Evolutionary conservation across 805 yeast genomes (phyloP).

Genomic region (Wickerhamia fluorescens): DNA sequence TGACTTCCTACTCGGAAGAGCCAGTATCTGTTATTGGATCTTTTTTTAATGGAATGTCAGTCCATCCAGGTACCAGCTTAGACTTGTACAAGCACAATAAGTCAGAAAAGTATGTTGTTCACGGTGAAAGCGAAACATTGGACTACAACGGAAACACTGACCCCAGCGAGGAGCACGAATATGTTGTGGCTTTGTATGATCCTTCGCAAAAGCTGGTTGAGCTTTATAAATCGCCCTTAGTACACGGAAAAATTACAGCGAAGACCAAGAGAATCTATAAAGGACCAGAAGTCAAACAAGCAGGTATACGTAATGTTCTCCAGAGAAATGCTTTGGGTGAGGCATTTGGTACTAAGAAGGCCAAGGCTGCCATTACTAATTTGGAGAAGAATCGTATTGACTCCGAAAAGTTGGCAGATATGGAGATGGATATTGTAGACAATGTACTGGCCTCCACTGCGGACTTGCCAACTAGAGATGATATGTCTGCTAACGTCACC

Average conservation of each 20-base stretch:
- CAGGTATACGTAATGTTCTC: conserved; percentile 40
- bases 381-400: conserved; percentile 81
- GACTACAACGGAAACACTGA: conserved; percentile 60
- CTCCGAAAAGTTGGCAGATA: conserved; percentile 65
- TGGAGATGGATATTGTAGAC: conserved; percentile 77
- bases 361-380: conserved; percentile 82
- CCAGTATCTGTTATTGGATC: conserved; percentile 54
- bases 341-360: conserved; percentile 95
- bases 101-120: conserved; percentile 44
- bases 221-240: conserved; percentile 53
- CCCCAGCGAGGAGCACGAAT: conserved; percentile 36
- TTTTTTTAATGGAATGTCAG: conserved; percentile 71
- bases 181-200: conserved; percentile 75
- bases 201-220: conserved; percentile 57
- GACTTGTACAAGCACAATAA: conserved; percentile 51
- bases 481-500: conserved; percentile 49
- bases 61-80: conserved; percentile 53
- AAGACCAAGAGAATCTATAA: conserved; percentile 47
- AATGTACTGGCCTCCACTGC: conserved; percentile 64
- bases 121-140: conserved; percentile 70
- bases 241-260: conserved; percentile 58
- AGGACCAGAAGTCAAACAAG: conserved; percentile 61
- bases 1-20: conserved; percentile 32
- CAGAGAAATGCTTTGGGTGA: conserved; percentile 87
- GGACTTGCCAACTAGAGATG: conserved; percentile 64